Evolutionary conservation across 257 asterid species (phyloP).

Genomic region (Solanum virginianum): DNA sequence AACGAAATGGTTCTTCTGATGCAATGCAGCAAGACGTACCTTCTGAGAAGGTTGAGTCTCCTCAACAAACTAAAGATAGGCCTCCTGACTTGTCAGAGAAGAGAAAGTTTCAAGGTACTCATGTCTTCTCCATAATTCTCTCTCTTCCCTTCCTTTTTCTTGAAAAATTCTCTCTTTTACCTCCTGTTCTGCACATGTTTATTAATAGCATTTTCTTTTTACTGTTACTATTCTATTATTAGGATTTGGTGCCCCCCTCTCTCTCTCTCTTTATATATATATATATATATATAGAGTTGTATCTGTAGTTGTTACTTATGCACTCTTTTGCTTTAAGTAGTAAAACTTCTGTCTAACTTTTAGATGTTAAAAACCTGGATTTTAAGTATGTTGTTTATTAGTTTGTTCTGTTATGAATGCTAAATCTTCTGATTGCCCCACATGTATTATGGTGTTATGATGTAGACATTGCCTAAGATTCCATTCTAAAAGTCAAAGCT

Average conservation of each 20-base stretch:
- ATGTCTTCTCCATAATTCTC: neutral
- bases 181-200: neutral
- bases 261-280: too few species aligned
- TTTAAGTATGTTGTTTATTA: neutral
- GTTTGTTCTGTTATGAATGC: neutral
- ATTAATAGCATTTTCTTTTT: neutral
- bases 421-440: neutral
- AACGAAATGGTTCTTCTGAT: neutral
- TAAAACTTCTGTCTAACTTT: neutral
- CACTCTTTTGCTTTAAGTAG: neutral
- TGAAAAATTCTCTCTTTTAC: neutral
- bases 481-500: neutral
- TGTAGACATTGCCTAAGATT: neutral
- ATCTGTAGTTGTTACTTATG: neutral
- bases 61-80: neutral
- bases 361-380: neutral
- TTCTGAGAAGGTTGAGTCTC: neutral
- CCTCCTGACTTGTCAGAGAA: neutral
- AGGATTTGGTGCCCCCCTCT: neutral
- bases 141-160: neutral
- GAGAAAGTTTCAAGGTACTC: slow-evolving; percentile 18
- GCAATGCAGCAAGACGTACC: slow-evolving; percentile 3
- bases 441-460: neutral
- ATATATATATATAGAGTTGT: too few species aligned
- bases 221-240: neutral